phyloP scores from a whole-genome alignment of 2,329 filamentous ascomycete genomes.

The Cytospora mali region DNA sequence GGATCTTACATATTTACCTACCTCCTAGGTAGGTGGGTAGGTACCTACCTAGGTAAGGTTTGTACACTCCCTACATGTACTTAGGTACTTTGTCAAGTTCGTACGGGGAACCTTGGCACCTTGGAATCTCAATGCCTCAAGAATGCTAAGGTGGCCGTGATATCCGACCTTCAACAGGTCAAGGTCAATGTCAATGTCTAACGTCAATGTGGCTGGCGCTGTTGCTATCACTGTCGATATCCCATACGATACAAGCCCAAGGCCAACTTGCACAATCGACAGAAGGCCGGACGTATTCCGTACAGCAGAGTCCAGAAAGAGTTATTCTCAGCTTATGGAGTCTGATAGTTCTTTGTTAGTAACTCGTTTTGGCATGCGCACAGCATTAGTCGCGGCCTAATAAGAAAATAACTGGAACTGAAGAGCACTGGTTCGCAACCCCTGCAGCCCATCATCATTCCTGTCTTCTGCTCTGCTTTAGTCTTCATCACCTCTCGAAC shows the following conservation, averaged over 20 bases:
- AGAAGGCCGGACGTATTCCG: too few species aligned
- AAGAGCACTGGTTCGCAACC: background rate
- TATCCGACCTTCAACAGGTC: background rate
- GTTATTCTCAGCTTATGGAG: background rate
- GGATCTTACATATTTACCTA: background rate
- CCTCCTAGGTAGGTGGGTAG: background rate
- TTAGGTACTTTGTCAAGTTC: too few species aligned
- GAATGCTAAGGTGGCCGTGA: background rate
- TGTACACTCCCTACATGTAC: background rate
- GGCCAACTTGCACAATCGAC: background rate
- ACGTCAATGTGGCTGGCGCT: background rate
- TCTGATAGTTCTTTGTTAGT: background rate
- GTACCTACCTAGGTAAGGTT: background rate
- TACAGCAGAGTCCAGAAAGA: background rate
- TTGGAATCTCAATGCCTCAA: background rate
- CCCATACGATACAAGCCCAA: background rate
- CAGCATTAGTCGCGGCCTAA: constrained; percentile 2
- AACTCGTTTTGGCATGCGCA: background rate
- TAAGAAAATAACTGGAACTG: background rate
- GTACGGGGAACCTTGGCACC: background rate
- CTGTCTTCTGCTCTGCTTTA: background rate
- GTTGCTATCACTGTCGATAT: background rate
- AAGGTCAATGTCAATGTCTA: background rate
- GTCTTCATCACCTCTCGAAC: too few species aligned
- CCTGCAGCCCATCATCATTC: background rate